Conservation (phyloP, 2,329 filamentous ascomycete genomes). For the Colletotrichum sp. region DNA sequence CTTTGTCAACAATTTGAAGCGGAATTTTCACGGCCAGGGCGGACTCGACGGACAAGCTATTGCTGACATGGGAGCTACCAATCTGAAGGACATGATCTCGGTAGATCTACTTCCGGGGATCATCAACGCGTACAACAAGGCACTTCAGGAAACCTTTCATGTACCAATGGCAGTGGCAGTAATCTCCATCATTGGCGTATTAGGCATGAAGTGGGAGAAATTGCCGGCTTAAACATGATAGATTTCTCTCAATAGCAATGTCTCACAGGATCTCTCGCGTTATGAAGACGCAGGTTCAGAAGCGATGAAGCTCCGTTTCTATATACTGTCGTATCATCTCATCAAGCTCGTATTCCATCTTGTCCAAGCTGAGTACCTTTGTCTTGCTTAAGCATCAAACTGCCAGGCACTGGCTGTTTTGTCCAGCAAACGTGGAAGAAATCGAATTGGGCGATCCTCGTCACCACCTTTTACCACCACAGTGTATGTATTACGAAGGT, state of each 20-base stretch:
- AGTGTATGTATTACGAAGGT: background rate
- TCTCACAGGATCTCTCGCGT: background rate
- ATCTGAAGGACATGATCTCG: constrained; percentile 57
- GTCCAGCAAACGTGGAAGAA: background rate
- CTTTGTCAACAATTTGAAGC: constrained; percentile 16
- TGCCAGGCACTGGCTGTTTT: background rate
- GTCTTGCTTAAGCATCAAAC: background rate
- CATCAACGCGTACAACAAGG: constrained; percentile 65
- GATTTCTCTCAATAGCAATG: background rate
- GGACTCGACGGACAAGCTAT: constrained; percentile 27
- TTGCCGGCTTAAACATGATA: background rate
- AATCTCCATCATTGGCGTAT: background rate
- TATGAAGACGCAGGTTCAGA: background rate
- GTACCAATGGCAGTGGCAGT: constrained; percentile 50
- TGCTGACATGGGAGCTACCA: constrained; percentile 54
- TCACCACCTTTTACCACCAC: background rate
- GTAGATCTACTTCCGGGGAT: constrained; percentile 54
- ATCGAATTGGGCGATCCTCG: background rate
- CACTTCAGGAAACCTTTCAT: constrained; percentile 66
- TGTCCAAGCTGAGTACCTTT: background rate
- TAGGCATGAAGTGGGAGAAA: constrained; percentile 17
- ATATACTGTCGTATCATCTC: background rate
- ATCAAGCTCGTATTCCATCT: background rate
- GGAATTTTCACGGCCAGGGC: constrained; percentile 33
- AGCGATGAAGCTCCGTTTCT: background rate